These are phyloP conservation scores for Marasmius sp. DNA, from an alignment of 1,284 basidiomycete species.

Conservation along the genomic window DNA sequence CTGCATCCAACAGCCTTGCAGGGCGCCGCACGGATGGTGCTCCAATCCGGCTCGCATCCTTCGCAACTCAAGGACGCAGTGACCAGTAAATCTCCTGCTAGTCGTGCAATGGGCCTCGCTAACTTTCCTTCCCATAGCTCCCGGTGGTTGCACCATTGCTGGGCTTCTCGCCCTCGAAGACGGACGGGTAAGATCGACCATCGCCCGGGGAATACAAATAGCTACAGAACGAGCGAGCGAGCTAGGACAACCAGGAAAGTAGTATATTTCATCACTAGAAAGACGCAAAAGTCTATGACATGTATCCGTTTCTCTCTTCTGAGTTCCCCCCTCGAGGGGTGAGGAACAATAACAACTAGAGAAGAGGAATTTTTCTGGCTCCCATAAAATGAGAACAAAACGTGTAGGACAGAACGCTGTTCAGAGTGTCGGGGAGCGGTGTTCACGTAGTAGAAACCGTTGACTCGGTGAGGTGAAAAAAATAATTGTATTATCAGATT, in stretches of 20 bases:
- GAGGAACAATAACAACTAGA: slow-evolving; percentile 28
- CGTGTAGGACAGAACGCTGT: slow-evolving; percentile 69
- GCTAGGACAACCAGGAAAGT: slow-evolving; percentile 62
- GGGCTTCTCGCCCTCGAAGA: slow-evolving; percentile 95
- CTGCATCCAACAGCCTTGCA: slow-evolving; percentile 71
- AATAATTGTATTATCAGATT: neutral
- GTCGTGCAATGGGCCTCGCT: slow-evolving; percentile 2
- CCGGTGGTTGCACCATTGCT: slow-evolving; percentile 98
- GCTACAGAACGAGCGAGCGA: slow-evolving; percentile 87
- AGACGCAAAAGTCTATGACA: neutral
- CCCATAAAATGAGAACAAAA: slow-evolving; percentile 85
- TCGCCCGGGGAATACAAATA: slow-evolving; percentile 93
- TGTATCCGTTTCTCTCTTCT: slow-evolving; percentile 34
- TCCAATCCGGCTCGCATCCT: slow-evolving; percentile 87
- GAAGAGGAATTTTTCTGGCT: slow-evolving; percentile 53
- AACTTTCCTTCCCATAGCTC: slow-evolving; percentile 55
- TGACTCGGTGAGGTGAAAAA: neutral
- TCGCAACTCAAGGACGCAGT: slow-evolving; percentile 98
- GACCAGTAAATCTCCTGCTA: slow-evolving; percentile 68
- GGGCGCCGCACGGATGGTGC: slow-evolving; percentile 94
- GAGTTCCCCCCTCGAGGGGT: slow-evolving; percentile 15
- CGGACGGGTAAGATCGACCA: slow-evolving; percentile 90
- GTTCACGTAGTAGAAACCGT: neutral
- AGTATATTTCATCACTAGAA: slow-evolving; percentile 23
- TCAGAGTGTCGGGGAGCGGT: slow-evolving; percentile 86